Evolutionary conservation across 306 rosid genomes (phyloP).

Genomic region (Fragaria iinumae): DNA sequence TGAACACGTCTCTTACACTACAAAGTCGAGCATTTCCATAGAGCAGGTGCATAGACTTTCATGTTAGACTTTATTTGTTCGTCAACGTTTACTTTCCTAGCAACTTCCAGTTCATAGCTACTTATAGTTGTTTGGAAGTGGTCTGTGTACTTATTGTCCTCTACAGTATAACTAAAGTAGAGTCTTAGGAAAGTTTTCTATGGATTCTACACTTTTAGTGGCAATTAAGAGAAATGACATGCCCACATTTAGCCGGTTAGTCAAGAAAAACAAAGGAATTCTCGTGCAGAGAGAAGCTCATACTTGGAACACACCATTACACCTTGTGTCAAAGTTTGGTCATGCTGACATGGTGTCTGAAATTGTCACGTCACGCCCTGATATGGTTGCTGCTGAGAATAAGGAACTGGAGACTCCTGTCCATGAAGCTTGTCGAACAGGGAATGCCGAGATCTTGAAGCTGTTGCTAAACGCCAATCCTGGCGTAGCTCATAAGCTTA

Average conservation of each 20-base stretch:
- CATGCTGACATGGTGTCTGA: conserved; percentile 39
- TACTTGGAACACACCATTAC: conserved; percentile 46
- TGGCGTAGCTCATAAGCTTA: conserved; percentile 39
- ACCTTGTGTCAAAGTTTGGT: conserved; percentile 58
- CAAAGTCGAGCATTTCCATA: not conserved
- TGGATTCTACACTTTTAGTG: conserved; percentile 49
- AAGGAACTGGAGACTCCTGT: conserved; percentile 57
- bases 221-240: conserved; percentile 42
- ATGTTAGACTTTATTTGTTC: not conserved
- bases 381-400: conserved; percentile 56
- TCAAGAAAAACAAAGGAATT: conserved; percentile 38
- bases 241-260: conserved; percentile 31
- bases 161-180: not conserved
- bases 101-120: not conserved
- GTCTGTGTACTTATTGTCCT: not conserved
- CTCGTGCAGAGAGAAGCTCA: conserved; percentile 45
- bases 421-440: conserved; percentile 59
- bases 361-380: conserved; percentile 48
- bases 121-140: not conserved
- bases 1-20: not conserved
- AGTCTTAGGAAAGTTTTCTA: conserved; percentile 8
- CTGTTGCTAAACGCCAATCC: conserved; percentile 48
- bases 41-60: not conserved
- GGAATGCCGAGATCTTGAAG: conserved; percentile 40
- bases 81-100: conserved; percentile 2